Base-by-base conservation (phyloP, 768 basidiomycete species). In the Russula olivacea region DNA sequence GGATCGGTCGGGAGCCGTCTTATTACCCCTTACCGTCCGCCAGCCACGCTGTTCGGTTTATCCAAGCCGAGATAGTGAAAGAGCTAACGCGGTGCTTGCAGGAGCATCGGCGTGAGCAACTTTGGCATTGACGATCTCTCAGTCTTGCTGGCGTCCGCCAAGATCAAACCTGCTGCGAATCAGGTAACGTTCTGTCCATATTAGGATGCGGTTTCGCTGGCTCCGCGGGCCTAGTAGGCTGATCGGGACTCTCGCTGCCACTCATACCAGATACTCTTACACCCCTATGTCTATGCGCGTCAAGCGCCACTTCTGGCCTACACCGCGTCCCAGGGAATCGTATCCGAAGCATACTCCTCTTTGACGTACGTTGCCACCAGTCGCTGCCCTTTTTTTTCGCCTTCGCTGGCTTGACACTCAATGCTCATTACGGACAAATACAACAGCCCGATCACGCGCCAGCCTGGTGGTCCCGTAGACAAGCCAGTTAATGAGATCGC, bases 51-150 rank as follows among this genome's bases (percentile, higher is more conserved):
- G 25, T 49, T 28, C 48, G 48, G 25, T 28, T 49, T 28, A 14
- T 49, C 12, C 38, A 7, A 38, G 38, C 15, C 6, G 15, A 15
- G 15, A 40, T 40, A 40, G 6, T 17, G 15, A 4, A 14, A 14
- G 8, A 49, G 4, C 19, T 40, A 9, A 38, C 49, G 12, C 30
- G 36, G 12, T n/a, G 41, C 47, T 49, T 67, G 4, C 66, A 86
- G 84, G 81, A 86, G 82, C 71, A 87, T 88, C 59, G 87, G 87
- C 23, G 84, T 89, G 45, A 85, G 83, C 74, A 89, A 89, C 75
- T 89, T 87, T 68, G 75, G 75, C 14, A 77, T 83, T 14, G 59
- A 75, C 1, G 78, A 90, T 32, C 78, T 89, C 23, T 71, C 80
- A 50, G 76, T 77, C 21, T 74, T 89, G 23, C 72, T 89, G 15